Evolutionary conservation across 371 early-diverging fungal species (phyloP), one percentile per base, ranked within the genome.

Genomic region (Circinella umbellata): DNA sequence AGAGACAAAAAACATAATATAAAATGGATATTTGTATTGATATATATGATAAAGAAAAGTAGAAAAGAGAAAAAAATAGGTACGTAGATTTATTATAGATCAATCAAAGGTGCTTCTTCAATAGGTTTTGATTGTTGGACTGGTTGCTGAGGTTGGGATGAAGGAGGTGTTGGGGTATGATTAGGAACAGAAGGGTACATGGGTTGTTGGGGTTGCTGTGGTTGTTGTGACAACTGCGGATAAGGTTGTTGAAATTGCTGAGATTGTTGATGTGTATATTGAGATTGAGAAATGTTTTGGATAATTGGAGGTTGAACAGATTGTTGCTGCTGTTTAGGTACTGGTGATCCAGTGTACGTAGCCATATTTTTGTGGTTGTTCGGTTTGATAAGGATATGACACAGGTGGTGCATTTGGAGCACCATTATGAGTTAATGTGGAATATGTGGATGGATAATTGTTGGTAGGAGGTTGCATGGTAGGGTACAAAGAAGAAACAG

Each of bases 81-180:
- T 6, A 53, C 20, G 6, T n/a, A 53, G 53, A 57, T 57, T 8
- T 13, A 13, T 17, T 51, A 86, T 55, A 88, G 73, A 55, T 88
- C 88, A 78, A 88, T 88, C 64, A 88, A 71, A 65, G 80, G 82
- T 14, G 88, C 81, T 51, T 86, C 88, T 49, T 83, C 78, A n/a
- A 74, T 78, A 18, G 75, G 73, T 49, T 79, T 73, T n/a, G 51
- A 27, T 13, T 68, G 67, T 15, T 57, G 71, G 11, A 63, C 66
- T 39, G 65, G 71, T 20, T 55, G 55, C 37, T 61, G 70, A 27
- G 68, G 73, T 38, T 51, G 51, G 1, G 51, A 17, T 17, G 51
- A n/a, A 17, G 51, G 14, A n/a, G 51, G n/a, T 51, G 51, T 51
- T 13, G 64, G 54, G 14, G 14, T 67, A 27, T 76, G 67, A 39